Evolutionary conservation across 495 filamentous ascomycete species (phyloP), one percentile per base, ranked within the genome.

Genomic region (Hypoxylon trugodes): DNA sequence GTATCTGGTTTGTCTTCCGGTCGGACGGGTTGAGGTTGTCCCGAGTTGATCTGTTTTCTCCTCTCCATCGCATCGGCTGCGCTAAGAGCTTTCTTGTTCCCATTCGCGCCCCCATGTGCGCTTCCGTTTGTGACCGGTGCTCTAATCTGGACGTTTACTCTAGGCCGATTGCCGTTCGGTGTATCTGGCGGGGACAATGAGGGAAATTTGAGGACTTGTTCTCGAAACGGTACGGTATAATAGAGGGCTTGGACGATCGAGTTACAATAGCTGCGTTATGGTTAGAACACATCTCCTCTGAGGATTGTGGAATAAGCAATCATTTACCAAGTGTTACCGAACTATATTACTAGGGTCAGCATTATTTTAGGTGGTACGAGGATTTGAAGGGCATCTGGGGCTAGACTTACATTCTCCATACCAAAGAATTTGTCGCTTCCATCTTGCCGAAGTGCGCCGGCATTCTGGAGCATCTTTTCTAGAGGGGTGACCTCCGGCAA

Each of bases 381-480:
- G 22, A 43, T 47, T 22, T 22, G 54, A 58, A 48, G 19, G 37
- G 26, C 9, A 41, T 16, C 35, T 9, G 15, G 51, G n/a, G 18
- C 22, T 16, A 32, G 10, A 76, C 90, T 82, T 81, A 97, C 93
- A 79, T 98, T 98, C 76, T 98, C 95, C 81, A 98, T 88, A 2
- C 96, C 95, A 80, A 94, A 98, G 77, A 96, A 98, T 81, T 97
- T 97, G 77, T 98, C 95, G 74, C 90, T 97, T 16, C 96, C 95
- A 80, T 98, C 93, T 32, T 79, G 78, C 58, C 92, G 85, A 56
- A 94, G 76, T 0, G 92, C 82, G 9, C 92, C 91, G 46, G 91
- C 85, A 73, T 93, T 90, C 61, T 84, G 82, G 25, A 97, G 76
- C 74, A 91, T 84, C 79, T 89, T 95, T 77, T 96, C 90, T 15